Percentiles rank a stretch among this genome's conserved stretches.
Evolutionary conservation across 148 eudicot genomes (phyloP).

Genomic region (Fagopyrum homotropicum): DNA sequence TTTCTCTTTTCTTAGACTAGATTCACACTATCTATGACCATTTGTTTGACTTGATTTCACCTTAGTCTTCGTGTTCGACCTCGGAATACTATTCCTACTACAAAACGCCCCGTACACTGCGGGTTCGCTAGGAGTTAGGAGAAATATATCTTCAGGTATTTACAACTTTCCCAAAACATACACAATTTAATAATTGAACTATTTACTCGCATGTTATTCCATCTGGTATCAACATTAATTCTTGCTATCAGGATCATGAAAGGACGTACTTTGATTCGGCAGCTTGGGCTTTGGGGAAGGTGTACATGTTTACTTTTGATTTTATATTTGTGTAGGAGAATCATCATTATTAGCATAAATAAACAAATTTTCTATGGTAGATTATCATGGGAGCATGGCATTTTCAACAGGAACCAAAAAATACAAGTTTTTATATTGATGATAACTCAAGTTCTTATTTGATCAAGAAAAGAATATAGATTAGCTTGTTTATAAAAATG

Average conservation of each 20-base stretch:
- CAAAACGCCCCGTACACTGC: too few species aligned
- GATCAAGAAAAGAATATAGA: background rate
- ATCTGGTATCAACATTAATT: background rate
- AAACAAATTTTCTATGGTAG: too few species aligned
- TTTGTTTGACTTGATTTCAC: too few species aligned
- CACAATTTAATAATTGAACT: background rate
- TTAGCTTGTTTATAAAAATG: background rate
- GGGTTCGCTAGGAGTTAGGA: too few species aligned
- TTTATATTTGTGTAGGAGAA: background rate
- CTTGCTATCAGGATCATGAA: slow-evolving; percentile 63
- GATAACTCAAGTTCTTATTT: background rate
- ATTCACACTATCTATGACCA: too few species aligned
- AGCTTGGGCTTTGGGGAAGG: slow-evolving; percentile 95
- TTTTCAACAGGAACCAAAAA: background rate
- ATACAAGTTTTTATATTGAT: background rate
- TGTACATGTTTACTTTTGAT: slow-evolving; percentile 15
- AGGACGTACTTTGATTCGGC: slow-evolving; percentile 90
- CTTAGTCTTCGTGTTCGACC: too few species aligned
- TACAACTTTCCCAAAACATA: background rate
- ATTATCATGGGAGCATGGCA: background rate
- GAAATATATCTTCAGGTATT: too few species aligned
- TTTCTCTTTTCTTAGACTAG: too few species aligned
- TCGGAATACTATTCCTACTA: too few species aligned
- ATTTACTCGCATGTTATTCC: too few species aligned
- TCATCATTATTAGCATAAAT: background rate